phyloP scores from a whole-genome alignment of 805 yeast species.

The Maudiozyma serrabonitensis region DNA sequence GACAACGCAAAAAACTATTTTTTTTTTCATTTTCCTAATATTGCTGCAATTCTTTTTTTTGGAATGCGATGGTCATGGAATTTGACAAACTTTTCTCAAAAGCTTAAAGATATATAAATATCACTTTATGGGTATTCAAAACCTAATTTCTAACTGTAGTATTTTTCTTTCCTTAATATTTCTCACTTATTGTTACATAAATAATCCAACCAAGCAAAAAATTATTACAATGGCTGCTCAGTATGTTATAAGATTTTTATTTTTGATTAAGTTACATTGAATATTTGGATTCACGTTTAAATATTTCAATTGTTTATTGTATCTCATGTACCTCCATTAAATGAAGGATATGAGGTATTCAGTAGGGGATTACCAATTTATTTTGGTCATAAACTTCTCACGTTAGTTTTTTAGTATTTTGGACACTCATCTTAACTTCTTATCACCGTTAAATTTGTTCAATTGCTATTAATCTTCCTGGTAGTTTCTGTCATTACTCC shows the following conservation, averaged over 20 bases:
- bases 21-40: no score
- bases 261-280: conserved; percentile 9
- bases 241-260: conserved; percentile 20
- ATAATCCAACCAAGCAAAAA: conserved; percentile 13
- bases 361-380: conserved; percentile 25
- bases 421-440: conserved; percentile 2
- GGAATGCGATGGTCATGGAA: no score
- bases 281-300: background rate
- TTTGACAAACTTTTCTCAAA: no score
- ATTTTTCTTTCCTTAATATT: background rate
- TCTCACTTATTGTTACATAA: background rate
- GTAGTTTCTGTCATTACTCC: conserved; percentile 28
- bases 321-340: no score
- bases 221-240: conserved; percentile 29
- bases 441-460: conserved; percentile 8
- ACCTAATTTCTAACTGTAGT: background rate
- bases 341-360: no score
- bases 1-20: no score
- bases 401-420: conserved; percentile 8
- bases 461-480: conserved; percentile 13
- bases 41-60: no score
- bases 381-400: conserved; percentile 21
- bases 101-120: no score
- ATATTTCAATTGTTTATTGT: background rate
- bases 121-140: background rate